Evolutionary conservation across 176 grass and related monocot genomes (phyloP).

Genomic region (Phoenix roebelenii): DNA sequence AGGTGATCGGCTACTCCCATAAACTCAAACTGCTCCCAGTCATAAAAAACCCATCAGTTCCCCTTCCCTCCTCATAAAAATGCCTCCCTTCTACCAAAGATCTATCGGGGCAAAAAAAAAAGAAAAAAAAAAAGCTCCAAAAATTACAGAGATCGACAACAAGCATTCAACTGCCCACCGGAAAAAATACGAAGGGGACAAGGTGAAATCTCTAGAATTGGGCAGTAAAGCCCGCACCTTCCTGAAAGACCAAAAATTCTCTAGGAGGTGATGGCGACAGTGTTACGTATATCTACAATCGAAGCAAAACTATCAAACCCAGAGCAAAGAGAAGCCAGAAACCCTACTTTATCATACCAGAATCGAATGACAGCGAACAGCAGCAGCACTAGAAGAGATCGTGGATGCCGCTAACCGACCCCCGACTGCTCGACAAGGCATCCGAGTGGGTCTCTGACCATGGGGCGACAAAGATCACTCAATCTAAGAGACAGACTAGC

Average conservation of each 20-base stretch:
- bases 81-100: neutral
- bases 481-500: neutral
- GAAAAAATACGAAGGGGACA: conserved; percentile 13
- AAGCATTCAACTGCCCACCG: conserved; percentile 5
- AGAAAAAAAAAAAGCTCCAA: too few species aligned
- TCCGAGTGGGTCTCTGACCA: conserved; percentile 9
- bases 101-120: neutral
- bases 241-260: conserved; percentile 28
- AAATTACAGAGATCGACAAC: conserved; percentile 5
- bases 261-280: conserved; percentile 8
- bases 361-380: conserved; percentile 9
- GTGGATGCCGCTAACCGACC: conserved; percentile 7
- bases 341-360: neutral
- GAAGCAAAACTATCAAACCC: neutral
- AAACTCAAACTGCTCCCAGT: conserved; percentile 25
- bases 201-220: conserved; percentile 21
- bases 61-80: neutral
- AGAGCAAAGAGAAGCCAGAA: neutral
- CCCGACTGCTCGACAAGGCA: conserved; percentile 19
- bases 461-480: conserved; percentile 1
- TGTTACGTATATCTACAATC: conserved; percentile 7
- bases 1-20: conserved; percentile 62
- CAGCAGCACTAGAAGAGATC: neutral
- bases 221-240: neutral
- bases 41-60: conserved; percentile 15